Conservation (phyloP, 495 filamentous ascomycete genomes). For the Daldinia loculata region DNA sequence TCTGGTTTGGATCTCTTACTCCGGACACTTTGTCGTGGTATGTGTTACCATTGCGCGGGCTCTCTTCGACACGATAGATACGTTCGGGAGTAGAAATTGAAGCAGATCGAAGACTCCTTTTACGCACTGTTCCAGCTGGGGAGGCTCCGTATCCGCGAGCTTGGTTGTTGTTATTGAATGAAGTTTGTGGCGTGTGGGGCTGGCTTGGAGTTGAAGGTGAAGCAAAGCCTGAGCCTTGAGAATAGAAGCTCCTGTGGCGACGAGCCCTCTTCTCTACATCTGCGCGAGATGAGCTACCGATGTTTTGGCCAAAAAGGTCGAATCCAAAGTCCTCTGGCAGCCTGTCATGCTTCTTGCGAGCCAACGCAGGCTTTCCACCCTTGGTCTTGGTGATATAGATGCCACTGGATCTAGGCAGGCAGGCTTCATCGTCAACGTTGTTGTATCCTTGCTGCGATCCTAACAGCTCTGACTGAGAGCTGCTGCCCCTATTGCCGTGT, state of each 20-base stretch:
- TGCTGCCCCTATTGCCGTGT: slow-evolving; percentile 28
- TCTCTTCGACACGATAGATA: background rate
- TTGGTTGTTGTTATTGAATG: background rate
- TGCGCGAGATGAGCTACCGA: slow-evolving; percentile 34
- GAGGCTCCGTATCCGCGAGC: background rate
- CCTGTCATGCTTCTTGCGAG: slow-evolving; percentile 33
- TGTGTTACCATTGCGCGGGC: background rate
- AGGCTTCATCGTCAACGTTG: slow-evolving; percentile 7
- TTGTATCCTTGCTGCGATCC: background rate
- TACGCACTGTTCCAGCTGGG: background rate
- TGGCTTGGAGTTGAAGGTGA: background rate
- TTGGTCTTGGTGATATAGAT: slow-evolving; percentile 38
- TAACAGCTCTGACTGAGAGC: background rate
- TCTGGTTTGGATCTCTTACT: background rate
- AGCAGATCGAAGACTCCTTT: background rate
- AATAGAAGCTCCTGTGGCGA: slow-evolving; percentile 6
- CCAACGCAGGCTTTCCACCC: slow-evolving; percentile 33
- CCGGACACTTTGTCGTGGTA: background rate
- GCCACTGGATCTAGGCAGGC: slow-evolving; percentile 14
- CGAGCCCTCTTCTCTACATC: slow-evolving; percentile 23
- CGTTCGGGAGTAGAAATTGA: slow-evolving; percentile 1
- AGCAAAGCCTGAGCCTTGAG: background rate
- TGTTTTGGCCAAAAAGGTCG: slow-evolving; percentile 26
- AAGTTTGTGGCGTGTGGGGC: background rate
- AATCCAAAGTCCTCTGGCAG: slow-evolving; percentile 29